Percentiles rank a stretch among this genome's conserved stretches.
Conservation (phyloP, 345 rosid species). For the Microcos paniculata region DNA sequence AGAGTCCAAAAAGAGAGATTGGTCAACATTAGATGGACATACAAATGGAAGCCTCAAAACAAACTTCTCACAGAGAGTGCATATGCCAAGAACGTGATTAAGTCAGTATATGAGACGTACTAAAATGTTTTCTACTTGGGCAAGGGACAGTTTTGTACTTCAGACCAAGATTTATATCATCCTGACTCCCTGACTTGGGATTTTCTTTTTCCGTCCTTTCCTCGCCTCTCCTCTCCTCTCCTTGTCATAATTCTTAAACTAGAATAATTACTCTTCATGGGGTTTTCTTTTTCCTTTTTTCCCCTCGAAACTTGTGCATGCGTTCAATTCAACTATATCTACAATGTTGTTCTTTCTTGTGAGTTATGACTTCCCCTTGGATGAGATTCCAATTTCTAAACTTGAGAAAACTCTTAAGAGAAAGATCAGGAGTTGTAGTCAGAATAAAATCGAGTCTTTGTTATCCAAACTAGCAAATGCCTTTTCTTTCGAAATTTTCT, state of each 20-base stretch:
- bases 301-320: no score
- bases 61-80: no score
- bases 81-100: neutral
- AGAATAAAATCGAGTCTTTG: neutral
- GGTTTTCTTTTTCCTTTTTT: neutral
- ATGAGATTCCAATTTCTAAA: conserved; percentile 12
- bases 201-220: neutral
- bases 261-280: neutral
- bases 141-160: neutral
- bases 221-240: neutral
- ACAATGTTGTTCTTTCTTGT: neutral
- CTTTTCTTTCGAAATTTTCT: neutral
- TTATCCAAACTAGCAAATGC: neutral
- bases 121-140: neutral
- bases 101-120: neutral
- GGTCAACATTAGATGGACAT: neutral
- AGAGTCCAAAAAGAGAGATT: no score
- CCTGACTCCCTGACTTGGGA: neutral
- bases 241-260: no score
- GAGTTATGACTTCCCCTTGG: neutral
- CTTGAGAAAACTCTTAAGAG: neutral
- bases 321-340: neutral
- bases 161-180: neutral
- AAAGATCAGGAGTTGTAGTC: neutral
- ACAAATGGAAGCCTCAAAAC: neutral